Evolutionary conservation across 768 basidiomycete genomes (phyloP).

Genomic region (Boletus speciosus): DNA sequence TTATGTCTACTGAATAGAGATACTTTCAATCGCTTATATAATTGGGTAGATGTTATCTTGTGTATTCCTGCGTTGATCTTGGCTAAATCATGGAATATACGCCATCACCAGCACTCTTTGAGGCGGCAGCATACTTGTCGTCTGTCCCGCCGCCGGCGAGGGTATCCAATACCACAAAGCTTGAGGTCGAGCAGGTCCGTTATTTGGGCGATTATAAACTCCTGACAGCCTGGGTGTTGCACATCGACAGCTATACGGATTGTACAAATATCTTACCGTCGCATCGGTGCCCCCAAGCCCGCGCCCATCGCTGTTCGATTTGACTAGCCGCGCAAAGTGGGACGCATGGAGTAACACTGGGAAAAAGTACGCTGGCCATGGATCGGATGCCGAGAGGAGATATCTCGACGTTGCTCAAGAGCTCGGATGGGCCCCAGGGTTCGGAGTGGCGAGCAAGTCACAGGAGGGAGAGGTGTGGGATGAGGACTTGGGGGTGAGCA

Average conservation of each 20-base stretch:
- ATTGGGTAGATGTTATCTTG: conserved; percentile 24
- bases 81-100: conserved; percentile 23
- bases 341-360: conserved; percentile 68
- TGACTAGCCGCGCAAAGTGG: conserved; percentile 82
- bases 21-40: conserved; percentile 33
- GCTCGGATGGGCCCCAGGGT: conserved; percentile 62
- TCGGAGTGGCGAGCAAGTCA: conserved; percentile 3
- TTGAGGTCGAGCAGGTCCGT: conserved; percentile 57
- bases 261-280: conserved; percentile 75
- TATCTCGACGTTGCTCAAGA: conserved; percentile 67
- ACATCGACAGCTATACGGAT: conserved; percentile 68
- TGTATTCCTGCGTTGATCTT: neutral
- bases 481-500: conserved; percentile 33
- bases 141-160: conserved; percentile 48
- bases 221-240: conserved; percentile 24
- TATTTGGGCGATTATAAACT: conserved; percentile 10
- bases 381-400: conserved; percentile 51
- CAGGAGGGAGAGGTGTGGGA: conserved; percentile 41
- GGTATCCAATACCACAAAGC: conserved; percentile 60
- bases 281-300: conserved; percentile 50
- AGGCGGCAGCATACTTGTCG: conserved; percentile 65
- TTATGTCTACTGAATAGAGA: conserved; percentile 1
- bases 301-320: conserved; percentile 74
- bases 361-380: conserved; percentile 43
- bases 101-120: conserved; percentile 45